Evolutionary conservation across 441 rosid species (phyloP), one percentile per base, ranked within the genome.

Genomic region (Pelargonium myrrhifolium): DNA sequence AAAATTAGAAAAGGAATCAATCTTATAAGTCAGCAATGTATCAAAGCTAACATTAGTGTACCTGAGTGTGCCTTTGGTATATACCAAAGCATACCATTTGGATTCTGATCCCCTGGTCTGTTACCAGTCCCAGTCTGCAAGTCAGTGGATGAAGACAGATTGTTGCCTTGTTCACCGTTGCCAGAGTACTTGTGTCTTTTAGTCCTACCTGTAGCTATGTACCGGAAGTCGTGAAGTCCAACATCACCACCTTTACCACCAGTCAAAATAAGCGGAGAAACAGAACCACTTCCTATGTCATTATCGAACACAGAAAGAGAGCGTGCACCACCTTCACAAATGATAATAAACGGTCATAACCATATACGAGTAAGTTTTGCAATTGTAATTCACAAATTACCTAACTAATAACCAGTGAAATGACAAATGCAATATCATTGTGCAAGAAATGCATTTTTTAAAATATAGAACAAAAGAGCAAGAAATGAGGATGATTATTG

Each of bases 41-140:
- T 21, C 62, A 55, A 18, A 56, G 28, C 31, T 21, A 56, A 56
- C 39, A 35, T 35, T 35, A 35, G 9, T 6, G 39, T 82, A 90
- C 98, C 98, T 87, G 76, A 81, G 85, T 90, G 99, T 72, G 97
- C 96, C 81, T 93, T 93, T 68, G 99, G 96, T 74, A 93, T 82
- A 77, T 93, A 88, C 99, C 99, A 93, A 65, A 93, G 90, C 99
- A 93, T 93, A 73, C 97, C 99, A 39, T 81, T 82, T 40, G 65
- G 76, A 79, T 86, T 86, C 76, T 86, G 94, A 58, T 83, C 87
- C 20, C 80, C 79, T 9, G 77, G 66, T 69, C 81, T 85, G 64
- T 69, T 74, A 24, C 65, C 75, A n/a, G 45, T 64, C 45, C 78
- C 85, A 15, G 78, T 31, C 21, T 61, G 81, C 62, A 4, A 62